phyloP scores from a whole-genome alignment of 495 filamentous ascomycete genomes.

The Podospora pseudoanserina region DNA sequence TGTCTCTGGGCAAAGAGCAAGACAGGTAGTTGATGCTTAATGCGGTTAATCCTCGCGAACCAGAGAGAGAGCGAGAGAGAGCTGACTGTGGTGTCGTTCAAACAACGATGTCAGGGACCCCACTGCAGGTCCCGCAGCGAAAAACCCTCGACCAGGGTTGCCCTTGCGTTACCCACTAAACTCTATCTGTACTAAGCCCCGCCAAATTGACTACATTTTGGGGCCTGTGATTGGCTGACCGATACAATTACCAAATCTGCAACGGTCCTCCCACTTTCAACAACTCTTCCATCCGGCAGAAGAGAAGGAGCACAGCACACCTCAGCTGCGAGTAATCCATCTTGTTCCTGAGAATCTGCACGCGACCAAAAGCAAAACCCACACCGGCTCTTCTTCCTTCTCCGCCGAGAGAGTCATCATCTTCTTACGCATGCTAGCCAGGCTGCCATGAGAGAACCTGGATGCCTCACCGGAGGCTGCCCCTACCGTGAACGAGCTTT shows the following conservation, averaged over 20 bases:
- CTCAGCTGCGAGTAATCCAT: background rate
- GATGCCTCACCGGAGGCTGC: background rate
- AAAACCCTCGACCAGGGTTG: background rate
- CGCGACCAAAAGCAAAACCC: background rate
- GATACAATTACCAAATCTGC: slow-evolving; percentile 8
- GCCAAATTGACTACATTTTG: background rate
- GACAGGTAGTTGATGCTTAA: background rate
- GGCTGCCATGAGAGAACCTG: background rate
- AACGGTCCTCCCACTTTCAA: slow-evolving; percentile 16
- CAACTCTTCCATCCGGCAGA: background rate
- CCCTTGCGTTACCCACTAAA: slow-evolving; percentile 7
- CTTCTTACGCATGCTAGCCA: background rate
- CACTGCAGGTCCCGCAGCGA: background rate
- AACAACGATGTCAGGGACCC: background rate
- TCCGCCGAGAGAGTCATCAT: too few species aligned
- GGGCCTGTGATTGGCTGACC: slow-evolving; percentile 3
- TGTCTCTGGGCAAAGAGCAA: background rate
- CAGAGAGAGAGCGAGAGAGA: background rate
- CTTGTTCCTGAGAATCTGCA: background rate
- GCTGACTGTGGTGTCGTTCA: background rate
- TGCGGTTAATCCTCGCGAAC: background rate
- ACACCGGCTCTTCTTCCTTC: background rate
- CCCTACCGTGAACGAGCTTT: background rate
- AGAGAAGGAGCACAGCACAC: background rate
- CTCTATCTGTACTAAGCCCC: background rate